Evolutionary conservation across 495 filamentous ascomycete genomes (phyloP).

Genomic region (Parathielavia appendiculata): DNA sequence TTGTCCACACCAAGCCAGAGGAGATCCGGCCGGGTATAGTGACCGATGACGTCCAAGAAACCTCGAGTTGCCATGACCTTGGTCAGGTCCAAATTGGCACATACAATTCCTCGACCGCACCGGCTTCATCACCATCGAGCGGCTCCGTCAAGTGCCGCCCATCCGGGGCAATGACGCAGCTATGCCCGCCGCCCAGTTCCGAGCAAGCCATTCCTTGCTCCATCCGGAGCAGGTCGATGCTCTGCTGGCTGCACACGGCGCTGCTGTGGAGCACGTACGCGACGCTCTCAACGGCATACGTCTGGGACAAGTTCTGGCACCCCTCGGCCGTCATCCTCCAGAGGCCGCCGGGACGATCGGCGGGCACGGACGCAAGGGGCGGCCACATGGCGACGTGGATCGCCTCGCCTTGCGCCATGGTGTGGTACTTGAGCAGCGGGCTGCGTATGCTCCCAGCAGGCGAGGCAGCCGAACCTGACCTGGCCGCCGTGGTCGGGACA

Average conservation of each 20-base stretch:
- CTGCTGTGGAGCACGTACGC: not conserved
- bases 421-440: conserved; percentile 2
- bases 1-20: not conserved
- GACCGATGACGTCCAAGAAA: too few species aligned
- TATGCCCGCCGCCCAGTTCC: not conserved
- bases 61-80: too few species aligned
- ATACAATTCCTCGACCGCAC: not conserved
- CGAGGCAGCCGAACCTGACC: not conserved
- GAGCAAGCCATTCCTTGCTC: not conserved
- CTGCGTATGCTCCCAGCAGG: conserved; percentile 4
- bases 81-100: not conserved
- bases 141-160: not conserved
- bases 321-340: conserved; percentile 5
- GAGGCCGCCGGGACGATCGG: not conserved
- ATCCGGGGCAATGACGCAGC: not conserved
- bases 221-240: not conserved
- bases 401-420: not conserved
- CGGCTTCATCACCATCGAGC: not conserved
- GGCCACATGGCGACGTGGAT: conserved; percentile 2
- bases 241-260: not conserved
- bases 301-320: not conserved
- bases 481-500: conserved; percentile 2
- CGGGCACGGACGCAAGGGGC: not conserved
- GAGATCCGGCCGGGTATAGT: too few species aligned
- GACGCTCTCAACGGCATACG: not conserved